Conservation (phyloP, 2,329 filamentous ascomycete species). For the Apiospora pterosperma region DNA sequence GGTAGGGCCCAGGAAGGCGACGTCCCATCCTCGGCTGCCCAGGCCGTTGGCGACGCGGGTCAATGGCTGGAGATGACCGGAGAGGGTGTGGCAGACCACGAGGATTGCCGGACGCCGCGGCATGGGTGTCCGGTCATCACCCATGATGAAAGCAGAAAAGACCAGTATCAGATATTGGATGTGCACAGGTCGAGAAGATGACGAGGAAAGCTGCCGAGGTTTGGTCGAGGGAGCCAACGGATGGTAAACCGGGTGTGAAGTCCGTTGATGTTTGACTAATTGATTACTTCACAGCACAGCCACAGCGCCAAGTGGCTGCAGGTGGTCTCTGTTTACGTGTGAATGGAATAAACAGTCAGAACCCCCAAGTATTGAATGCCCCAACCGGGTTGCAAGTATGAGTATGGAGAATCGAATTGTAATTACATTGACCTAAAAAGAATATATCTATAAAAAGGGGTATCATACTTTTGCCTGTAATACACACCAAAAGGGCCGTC, state of each 20-base stretch:
- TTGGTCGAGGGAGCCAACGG: not conserved
- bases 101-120: slow-evolving; percentile 19
- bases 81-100: slow-evolving; percentile 32
- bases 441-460: slow-evolving; percentile 3
- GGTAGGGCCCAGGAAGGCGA: slow-evolving; percentile 32
- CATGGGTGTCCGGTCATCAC: not conserved
- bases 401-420: not conserved
- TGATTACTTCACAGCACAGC: not conserved
- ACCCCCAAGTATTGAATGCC: not conserved
- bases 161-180: not conserved
- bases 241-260: not conserved
- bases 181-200: not conserved
- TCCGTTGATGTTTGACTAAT: not conserved
- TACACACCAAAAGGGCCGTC: not conserved
- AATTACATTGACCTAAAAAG: slow-evolving; percentile 1
- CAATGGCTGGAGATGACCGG: slow-evolving; percentile 34
- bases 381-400: not conserved
- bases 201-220: not conserved
- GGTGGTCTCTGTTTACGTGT: not conserved
- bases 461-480: not conserved
- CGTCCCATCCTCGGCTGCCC: slow-evolving; percentile 24
- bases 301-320: not conserved
- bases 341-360: not conserved
- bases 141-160: not conserved
- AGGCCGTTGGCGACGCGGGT: slow-evolving; percentile 31